Base-by-base conservation (phyloP, 2,329 filamentous ascomycete species). In the Tolypocladium inflatum region DNA sequence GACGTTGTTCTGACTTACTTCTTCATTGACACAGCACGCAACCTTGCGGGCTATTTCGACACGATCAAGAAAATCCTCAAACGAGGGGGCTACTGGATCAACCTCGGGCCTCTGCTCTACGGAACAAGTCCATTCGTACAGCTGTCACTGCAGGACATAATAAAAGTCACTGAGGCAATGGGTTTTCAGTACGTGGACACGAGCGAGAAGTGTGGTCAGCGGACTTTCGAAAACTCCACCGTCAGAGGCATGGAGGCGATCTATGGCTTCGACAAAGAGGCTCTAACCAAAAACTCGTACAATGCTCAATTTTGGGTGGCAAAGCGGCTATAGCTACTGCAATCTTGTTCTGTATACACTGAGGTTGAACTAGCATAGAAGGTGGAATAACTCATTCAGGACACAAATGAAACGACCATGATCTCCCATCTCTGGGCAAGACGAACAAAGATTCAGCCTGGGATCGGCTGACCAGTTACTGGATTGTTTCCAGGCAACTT, bases 11-110 rank as follows among this genome's bases (percentile, higher is more conserved):
- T 83, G 0, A 83, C 82, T 0, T 76, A 83, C 50, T 85, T 84
- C 68, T 84, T 85, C 68, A 83, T 85, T 61, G 82, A 85, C 63
- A 85, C 81, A 0, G 81, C 82, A 0, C 74, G 80, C 0, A 84
- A 84, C 57, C 65, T 83, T 1, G 73, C 83, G 65, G 69, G 64
- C 0, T 85, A 84, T 60, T 71, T 84, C 7, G 79, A 84, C 41
- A 81, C 76, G 0, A 83, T 83, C 50, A 71, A 78, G 55, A 66
- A 66, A 0, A 63, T 81, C 0, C 71, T 85, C 3, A 74, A 70
- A 50, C 64, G 67, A 0, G 80, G 79, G 0, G 81, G 81, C 0
- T 65, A 72, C 41, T 84, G 81, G 81, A 67, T 84, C 30, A 85
- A 84, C 55, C 73, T 83, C 0, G 82, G 81, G 0, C 82, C 81